Evolutionary conservation across 192 early-diverging fungal genomes (phyloP).

Genomic region (Rhizoclosmatium sp.): DNA sequence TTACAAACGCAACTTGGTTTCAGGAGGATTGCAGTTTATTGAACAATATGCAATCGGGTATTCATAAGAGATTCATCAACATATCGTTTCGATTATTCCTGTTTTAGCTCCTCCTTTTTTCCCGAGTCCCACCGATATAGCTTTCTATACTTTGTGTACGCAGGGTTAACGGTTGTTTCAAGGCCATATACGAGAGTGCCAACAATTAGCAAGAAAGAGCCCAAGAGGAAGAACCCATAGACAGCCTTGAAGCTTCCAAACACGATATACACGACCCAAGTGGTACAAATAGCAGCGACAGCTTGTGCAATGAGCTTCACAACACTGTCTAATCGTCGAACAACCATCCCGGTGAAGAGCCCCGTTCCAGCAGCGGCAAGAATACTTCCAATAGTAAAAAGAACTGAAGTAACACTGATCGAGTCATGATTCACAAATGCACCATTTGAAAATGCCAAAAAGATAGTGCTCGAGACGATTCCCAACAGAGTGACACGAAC

Average conservation of each 20-base stretch:
- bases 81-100: no score
- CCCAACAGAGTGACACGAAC: conserved; percentile 4
- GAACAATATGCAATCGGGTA: no score
- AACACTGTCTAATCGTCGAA: conserved; percentile 5
- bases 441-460: neutral
- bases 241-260: conserved; percentile 11
- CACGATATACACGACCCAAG: conserved; percentile 11
- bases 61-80: no score
- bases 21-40: no score
- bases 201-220: neutral
- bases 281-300: conserved; percentile 16
- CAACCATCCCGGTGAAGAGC: conserved; percentile 18
- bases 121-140: no score
- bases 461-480: conserved; percentile 3
- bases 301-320: conserved; percentile 24
- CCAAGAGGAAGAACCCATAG: neutral
- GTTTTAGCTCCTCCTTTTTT: no score
- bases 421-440: neutral
- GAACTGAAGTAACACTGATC: neutral
- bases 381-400: conserved; percentile 1
- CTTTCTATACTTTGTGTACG: no score
- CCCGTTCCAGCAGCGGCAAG: conserved; percentile 17
- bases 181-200: conserved; percentile 6
- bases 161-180: neutral
- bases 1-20: no score